Evolutionary conservation across 495 filamentous ascomycete species (phyloP), one percentile per base, ranked within the genome.

Genomic region (Aspergillus taichungensis): DNA sequence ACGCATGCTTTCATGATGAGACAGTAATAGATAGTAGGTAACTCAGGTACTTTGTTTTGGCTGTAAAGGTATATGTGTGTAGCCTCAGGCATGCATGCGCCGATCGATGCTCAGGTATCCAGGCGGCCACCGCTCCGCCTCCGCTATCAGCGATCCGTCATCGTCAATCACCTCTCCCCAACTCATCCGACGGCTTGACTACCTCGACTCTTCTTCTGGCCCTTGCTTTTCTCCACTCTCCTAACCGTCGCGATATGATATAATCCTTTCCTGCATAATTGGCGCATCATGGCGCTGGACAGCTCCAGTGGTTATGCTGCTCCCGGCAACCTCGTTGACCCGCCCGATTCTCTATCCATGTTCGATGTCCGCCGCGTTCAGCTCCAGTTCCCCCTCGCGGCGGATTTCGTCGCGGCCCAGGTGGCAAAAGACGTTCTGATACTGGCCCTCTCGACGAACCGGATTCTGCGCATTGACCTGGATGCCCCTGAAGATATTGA

Each of bases 391-490:
- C 77, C 82, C 28, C 81, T 96, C 50, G 84, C 89, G 14, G 85
- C 88, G 51, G 87, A 95, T 65, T 96, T 98, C 60, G 92, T 94
- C 30, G 89, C 94, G 18, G 88, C 90, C 35, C 89, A 95, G 65
- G 90, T 95, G 27, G 90, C 91, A 43, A 96, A 98, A 67, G 96
- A 98, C 75, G 88, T 96, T 40, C 75, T 98, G 42, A 79, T 97
- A 10, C 67, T 98, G 39, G 92, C 92, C 27, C 70, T 97, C 34
- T 88, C 86, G 0, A 94, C 85, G 35, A 85, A 86, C 29, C 81
- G 89, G 37, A 88, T 98, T 54, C 72, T 97, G 37, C 78, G 92
- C 40, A 97, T 98, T 58, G 92, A 98, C 61, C 72, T 98, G 12
- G 90, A 95, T 64, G 83, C 79, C 56, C 87, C 94, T 30, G 87